phyloP scores from a whole-genome alignment of 179 eudicot genomes.

The Monotropa hypopitys region DNA sequence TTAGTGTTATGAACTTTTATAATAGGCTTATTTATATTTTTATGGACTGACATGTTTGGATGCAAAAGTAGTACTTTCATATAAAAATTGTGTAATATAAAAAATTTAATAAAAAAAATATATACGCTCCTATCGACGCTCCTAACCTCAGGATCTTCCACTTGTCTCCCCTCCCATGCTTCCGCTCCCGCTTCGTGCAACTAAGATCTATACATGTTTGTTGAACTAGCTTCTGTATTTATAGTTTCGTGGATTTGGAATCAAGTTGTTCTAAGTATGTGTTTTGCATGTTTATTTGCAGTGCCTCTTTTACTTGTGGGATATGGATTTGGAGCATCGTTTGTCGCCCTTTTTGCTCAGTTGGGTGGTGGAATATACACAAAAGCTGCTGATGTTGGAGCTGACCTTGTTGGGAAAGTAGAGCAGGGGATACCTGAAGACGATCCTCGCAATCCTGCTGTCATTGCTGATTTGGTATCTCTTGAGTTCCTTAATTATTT shows the following conservation, averaged over 20 bases:
- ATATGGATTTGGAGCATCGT: slow-evolving; percentile 98
- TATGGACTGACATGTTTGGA: too few relatives aligned
- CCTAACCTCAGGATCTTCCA: too few relatives aligned
- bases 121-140: too few relatives aligned
- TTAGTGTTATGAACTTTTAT: too few relatives aligned
- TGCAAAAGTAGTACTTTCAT: too few relatives aligned
- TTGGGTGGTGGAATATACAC: slow-evolving; percentile 99
- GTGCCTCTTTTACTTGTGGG: slow-evolving; percentile 99
- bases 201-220: neutral
- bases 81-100: too few relatives aligned
- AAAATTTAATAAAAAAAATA: too few relatives aligned
- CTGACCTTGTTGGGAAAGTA: slow-evolving; percentile 98
- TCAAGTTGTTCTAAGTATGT: neutral
- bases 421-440: slow-evolving; percentile 99
- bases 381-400: slow-evolving; percentile 99
- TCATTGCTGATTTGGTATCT: slow-evolving; percentile 94
- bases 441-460: slow-evolving; percentile 99
- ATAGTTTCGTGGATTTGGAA: neutral
- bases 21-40: too few relatives aligned
- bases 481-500: slow-evolving; percentile 5
- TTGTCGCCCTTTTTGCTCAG: slow-evolving; percentile 98
- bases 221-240: slow-evolving; percentile 1
- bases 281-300: slow-evolving; percentile 18
- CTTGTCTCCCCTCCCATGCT: too few relatives aligned
- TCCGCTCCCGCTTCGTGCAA: too few relatives aligned